Percentiles rank a stretch among this genome's conserved stretches.
Evolutionary conservation across 2,329 filamentous ascomycete species (phyloP).

Genomic region (Botrytis paeoniae): DNA sequence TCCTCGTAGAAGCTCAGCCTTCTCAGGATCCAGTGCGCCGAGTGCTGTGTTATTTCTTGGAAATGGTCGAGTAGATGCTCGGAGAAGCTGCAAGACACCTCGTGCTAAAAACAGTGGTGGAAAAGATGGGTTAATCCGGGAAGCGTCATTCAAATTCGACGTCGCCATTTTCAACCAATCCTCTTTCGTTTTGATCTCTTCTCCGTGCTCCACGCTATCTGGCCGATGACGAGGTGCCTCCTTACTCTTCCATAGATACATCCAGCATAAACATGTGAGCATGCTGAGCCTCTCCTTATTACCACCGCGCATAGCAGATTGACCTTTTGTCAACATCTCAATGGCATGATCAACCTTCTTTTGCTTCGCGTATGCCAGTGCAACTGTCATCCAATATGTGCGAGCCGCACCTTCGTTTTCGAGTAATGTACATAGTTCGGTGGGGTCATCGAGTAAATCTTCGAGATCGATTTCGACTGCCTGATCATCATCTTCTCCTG

Average conservation of each 20-base stretch:
- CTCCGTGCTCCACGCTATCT: constrained; percentile 59
- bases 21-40: constrained; percentile 64
- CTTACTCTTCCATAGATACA: constrained; percentile 68
- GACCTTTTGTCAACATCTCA: constrained; percentile 65
- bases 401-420: constrained; percentile 92
- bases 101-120: constrained; percentile 88
- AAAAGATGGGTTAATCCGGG: constrained; percentile 86
- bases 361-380: constrained; percentile 94
- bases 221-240: constrained; percentile 63
- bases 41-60: constrained; percentile 51
- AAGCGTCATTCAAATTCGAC: constrained; percentile 89
- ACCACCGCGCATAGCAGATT: constrained; percentile 56
- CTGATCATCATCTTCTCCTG: constrained; percentile 62
- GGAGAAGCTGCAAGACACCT: constrained; percentile 82
- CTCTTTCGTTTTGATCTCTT: constrained; percentile 84
- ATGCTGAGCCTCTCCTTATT: constrained; percentile 66
- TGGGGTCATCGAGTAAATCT: constrained; percentile 87
- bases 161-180: constrained; percentile 90
- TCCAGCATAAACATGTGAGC: constrained; percentile 66
- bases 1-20: constrained; percentile 75
- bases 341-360: constrained; percentile 84
- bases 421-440: constrained; percentile 88
- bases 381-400: constrained; percentile 97
- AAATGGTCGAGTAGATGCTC: constrained; percentile 78
- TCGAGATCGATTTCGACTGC: constrained; percentile 90